Conservation (phyloP, 2,329 filamentous ascomycete species). For the Alternaria sp. region DNA sequence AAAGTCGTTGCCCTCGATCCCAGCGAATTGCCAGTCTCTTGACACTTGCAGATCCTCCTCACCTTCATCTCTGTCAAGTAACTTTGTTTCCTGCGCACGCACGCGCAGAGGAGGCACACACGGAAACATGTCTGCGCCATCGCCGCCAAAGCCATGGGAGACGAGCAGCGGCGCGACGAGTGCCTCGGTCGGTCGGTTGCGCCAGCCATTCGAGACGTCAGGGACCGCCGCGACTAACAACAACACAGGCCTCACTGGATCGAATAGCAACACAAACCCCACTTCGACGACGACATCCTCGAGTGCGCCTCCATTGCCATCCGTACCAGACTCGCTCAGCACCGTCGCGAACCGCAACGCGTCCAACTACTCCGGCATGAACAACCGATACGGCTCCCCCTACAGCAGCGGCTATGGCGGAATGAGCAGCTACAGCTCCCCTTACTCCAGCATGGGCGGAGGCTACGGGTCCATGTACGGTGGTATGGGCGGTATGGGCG, state of each 20-base stretch:
- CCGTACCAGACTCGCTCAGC: conserved; percentile 79
- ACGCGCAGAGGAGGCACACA: conserved; percentile 34
- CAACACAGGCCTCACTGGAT: conserved; percentile 45
- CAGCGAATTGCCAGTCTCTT: conserved; percentile 18
- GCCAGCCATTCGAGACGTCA: conserved; percentile 21
- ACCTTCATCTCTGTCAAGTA: conserved; percentile 13
- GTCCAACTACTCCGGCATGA: conserved; percentile 76
- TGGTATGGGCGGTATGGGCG: conserved; percentile 53
- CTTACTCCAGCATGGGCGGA: conserved; percentile 62
- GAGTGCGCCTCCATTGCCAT: conserved; percentile 74
- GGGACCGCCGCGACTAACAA: conserved; percentile 36
- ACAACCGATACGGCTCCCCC: conserved; percentile 63
- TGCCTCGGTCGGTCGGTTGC: conserved; percentile 50
- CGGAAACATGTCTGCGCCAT: conserved; percentile 66
- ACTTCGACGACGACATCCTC: conserved; percentile 53
- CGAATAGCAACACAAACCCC: conserved; percentile 53
- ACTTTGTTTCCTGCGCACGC: conserved; percentile 24
- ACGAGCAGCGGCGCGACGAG: conserved; percentile 69
- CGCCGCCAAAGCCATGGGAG: conserved; percentile 98
- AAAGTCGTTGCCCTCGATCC: conserved; percentile 15
- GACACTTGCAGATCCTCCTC: conserved; percentile 20
- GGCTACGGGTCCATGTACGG: conserved; percentile 53
- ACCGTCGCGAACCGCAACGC: conserved; percentile 88
- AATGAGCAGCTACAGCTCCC: conserved; percentile 63
- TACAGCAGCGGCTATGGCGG: conserved; percentile 58